Evolutionary conservation across 192 early-diverging fungal genomes (phyloP), one percentile per base, ranked within the genome.

Genomic region (Podila horticola): DNA sequence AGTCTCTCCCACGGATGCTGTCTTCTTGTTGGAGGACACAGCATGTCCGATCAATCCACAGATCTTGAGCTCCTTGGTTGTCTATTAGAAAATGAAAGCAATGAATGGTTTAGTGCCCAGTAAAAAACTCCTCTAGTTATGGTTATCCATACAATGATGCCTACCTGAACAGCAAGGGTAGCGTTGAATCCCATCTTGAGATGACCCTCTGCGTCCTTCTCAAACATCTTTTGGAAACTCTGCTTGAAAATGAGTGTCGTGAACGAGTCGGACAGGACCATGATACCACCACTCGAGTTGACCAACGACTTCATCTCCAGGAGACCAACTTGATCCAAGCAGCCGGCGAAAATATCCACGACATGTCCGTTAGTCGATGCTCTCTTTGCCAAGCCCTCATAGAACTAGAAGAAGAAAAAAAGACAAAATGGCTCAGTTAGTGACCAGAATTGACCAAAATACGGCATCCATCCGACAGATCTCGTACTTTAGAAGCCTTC

Each of bases 1-100:
- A 10, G 98, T 98, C 82, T 99, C 98, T 19, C 95, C 95, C 36
- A 99, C 97, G 72, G 89, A 94, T 0, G 95, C 84, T 2, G 92
- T 88, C 85, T 98, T 98, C 75, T 97, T 97, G 87, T 94, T 93
- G 12, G 89, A 91, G 30, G 96, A 97, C 1, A 96, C 85, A 45
- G 96, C 98, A 29, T 96, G 96, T n/a, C 98, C 98, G 72, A 99
- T 98, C 71, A 99, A 83, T 22, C 98, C 98, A 79, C 97, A 97
- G 6, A 99, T 93, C 87, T 94, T 93, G 61, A 99, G 90, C 79
- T 99, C 98, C 75, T 93, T 91, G 19, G 97, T 96, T 1, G 96
- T 97, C 90, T 96, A 82, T 51, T 3, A 36, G 26, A 33, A 41
- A 20, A 36, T 58, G 6, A 31, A 57, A 17, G 34, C 4, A 0